Evolutionary conservation across 2,329 filamentous ascomycete genomes (phyloP).

Genomic region (Herpotrichia juniperi): DNA sequence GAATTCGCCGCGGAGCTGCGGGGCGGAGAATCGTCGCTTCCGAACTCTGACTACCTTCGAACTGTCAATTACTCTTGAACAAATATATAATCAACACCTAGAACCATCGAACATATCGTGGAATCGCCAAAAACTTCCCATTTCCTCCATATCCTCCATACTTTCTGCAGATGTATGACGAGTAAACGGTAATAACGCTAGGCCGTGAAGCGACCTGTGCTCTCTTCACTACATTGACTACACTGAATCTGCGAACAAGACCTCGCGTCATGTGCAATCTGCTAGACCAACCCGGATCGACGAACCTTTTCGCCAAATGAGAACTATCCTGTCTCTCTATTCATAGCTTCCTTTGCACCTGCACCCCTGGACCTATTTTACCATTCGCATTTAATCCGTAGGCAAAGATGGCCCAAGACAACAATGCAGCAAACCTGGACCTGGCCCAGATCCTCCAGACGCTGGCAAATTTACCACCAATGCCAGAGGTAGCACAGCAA

Average conservation of each 20-base stretch:
- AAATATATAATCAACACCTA: background rate
- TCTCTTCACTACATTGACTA: background rate
- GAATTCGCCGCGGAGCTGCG: constrained; percentile 31
- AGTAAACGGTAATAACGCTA: background rate
- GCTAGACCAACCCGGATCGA: constrained; percentile 10
- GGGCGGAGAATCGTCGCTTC: constrained; percentile 1
- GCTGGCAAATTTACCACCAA: constrained; percentile 36
- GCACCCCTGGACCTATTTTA: too few relatives aligned
- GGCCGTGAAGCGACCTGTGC: background rate
- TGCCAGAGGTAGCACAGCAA: constrained; percentile 14
- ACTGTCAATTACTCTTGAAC: background rate
- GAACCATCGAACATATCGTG: background rate
- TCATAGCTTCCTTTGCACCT: too few relatives aligned
- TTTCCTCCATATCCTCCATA: background rate
- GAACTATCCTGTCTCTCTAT: background rate
- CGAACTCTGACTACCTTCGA: background rate
- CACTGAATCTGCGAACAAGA: background rate
- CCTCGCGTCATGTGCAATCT: background rate
- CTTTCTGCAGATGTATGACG: background rate
- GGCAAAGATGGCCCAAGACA: constrained; percentile 41
- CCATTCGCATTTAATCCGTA: too few relatives aligned
- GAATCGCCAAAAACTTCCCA: background rate
- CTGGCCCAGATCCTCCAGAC: constrained; percentile 43
- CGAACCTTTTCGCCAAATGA: constrained; percentile 11
- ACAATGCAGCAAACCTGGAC: constrained; percentile 30